A percentile compares a stretch with the other conserved stretches of the same genome.
Conservation (phyloP, 2,329 filamentous ascomycete genomes). For the Epichloe elymi region DNA sequence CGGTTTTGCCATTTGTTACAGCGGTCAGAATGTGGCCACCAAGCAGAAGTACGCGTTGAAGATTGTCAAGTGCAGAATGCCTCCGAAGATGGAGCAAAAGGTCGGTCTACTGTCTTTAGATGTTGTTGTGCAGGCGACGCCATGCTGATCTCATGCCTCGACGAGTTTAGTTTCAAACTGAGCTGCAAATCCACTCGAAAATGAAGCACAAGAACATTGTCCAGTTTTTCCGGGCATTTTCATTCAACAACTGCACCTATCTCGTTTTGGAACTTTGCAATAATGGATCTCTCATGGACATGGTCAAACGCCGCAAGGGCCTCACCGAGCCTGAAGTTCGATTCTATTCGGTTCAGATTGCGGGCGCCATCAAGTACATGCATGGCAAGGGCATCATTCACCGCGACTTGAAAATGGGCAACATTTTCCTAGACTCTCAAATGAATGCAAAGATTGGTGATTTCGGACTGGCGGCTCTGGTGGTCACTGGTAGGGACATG, state of each 20-base stretch:
- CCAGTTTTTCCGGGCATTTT: conserved; percentile 87
- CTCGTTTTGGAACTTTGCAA: conserved; percentile 89
- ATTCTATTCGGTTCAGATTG: conserved; percentile 87
- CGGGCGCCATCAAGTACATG: conserved; percentile 95
- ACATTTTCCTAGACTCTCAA: conserved; percentile 82
- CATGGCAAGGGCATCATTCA: conserved; percentile 94
- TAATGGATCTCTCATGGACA: conserved; percentile 94
- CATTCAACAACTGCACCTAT: conserved; percentile 79
- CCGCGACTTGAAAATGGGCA: conserved; percentile 93
- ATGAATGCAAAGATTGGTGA: conserved; percentile 99
- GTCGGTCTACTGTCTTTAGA: conserved; percentile 27
- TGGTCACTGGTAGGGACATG: conserved; percentile 85
- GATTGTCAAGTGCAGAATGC: conserved; percentile 75
- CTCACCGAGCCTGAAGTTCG: conserved; percentile 89
- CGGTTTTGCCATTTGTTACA: conserved; percentile 72
- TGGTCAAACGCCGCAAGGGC: conserved; percentile 84
- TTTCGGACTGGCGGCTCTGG: conserved; percentile 83
- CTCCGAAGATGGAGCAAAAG: conserved; percentile 73
- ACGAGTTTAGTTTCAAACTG: conserved; percentile 49
- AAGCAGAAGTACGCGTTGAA: conserved; percentile 63
- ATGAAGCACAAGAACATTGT: conserved; percentile 95
- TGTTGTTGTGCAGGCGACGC: background rate
- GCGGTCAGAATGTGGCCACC: conserved; percentile 52
- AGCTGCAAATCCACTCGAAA: conserved; percentile 96
- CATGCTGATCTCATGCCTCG: background rate